phyloP scores from a whole-genome alignment of 2,329 filamentous ascomycete species.

The Aspergillus versicolor region DNA sequence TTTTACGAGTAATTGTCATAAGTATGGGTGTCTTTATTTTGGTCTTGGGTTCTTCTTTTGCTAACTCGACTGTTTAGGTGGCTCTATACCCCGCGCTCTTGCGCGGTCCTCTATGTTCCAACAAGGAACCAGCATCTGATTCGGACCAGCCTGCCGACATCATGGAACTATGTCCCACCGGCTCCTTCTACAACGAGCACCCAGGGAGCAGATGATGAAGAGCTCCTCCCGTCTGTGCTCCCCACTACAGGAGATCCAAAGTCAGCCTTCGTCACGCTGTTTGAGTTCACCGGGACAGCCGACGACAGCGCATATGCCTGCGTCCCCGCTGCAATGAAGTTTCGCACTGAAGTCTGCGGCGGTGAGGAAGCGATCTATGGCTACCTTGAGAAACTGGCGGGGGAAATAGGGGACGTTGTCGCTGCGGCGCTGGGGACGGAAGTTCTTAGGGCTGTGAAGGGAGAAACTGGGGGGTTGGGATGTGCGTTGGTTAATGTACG shows the following conservation, averaged over 20 bases:
- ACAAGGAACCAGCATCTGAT: conserved; percentile 73
- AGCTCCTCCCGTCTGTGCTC: conserved; percentile 47
- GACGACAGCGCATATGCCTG: conserved; percentile 73
- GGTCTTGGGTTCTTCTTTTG: background rate
- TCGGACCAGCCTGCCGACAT: conserved; percentile 73
- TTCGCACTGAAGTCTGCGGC: conserved; percentile 66
- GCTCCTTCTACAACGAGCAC: conserved; percentile 8
- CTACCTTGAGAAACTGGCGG: conserved; percentile 65
- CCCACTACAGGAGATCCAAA: conserved; percentile 39
- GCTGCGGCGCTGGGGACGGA: conserved; percentile 67
- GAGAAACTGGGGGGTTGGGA: conserved; percentile 66
- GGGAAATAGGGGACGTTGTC: conserved; percentile 60
- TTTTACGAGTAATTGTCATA: conserved; percentile 83
- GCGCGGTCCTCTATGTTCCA: conserved; percentile 78
- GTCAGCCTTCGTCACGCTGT: conserved; percentile 65
- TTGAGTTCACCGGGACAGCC: conserved; percentile 74
- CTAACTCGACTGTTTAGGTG: conserved; percentile 52
- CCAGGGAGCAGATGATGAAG: background rate
- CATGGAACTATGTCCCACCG: conserved; percentile 68
- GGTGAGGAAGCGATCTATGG: conserved; percentile 69
- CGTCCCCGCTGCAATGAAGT: conserved; percentile 69
- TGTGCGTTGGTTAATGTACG: conserved; percentile 73
- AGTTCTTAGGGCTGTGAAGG: conserved; percentile 51
- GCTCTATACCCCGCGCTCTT: conserved; percentile 77
- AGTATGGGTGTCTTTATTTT: conserved; percentile 41